Conservation (phyloP, 2,329 filamentous ascomycete genomes). For the Coleophoma cylindrospora region DNA sequence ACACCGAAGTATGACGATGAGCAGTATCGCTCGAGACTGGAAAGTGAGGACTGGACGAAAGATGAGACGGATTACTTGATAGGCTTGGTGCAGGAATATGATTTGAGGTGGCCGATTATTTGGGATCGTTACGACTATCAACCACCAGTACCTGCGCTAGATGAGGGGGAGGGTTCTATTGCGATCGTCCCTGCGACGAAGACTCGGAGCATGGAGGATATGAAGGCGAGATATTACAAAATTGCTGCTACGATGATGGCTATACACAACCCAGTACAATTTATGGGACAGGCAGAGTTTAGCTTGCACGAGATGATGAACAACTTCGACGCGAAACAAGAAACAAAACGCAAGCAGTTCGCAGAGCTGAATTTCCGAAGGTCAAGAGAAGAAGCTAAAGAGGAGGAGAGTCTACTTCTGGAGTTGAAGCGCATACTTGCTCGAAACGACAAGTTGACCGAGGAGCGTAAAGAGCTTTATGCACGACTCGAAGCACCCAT, state of each 20-base stretch:
- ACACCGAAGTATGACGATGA: slow-evolving; percentile 81
- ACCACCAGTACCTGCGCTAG: slow-evolving; percentile 37
- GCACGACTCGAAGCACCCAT: slow-evolving; percentile 77
- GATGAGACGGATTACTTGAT: slow-evolving; percentile 94
- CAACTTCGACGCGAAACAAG: slow-evolving; percentile 78
- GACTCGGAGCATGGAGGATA: slow-evolving; percentile 73
- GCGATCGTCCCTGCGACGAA: slow-evolving; percentile 47
- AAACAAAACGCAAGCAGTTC: slow-evolving; percentile 77
- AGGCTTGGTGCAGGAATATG: slow-evolving; percentile 67
- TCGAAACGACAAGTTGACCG: slow-evolving; percentile 78
- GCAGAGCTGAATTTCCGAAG: slow-evolving; percentile 75
- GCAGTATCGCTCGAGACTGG: slow-evolving; percentile 73
- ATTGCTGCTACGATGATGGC: slow-evolving; percentile 80
- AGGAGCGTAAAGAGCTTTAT: slow-evolving; percentile 84
- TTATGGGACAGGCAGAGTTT: slow-evolving; percentile 85
- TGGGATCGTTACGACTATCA: slow-evolving; percentile 86
- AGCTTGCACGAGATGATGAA: slow-evolving; percentile 77
- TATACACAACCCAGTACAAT: slow-evolving; percentile 71
- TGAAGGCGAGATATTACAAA: slow-evolving; percentile 88
- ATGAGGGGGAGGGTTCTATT: slow-evolving; percentile 37
- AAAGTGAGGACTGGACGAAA: slow-evolving; percentile 76
- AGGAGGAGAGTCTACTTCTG: slow-evolving; percentile 83
- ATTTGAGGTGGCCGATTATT: slow-evolving; percentile 86
- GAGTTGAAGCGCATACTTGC: slow-evolving; percentile 91
- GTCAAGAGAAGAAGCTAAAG: slow-evolving; percentile 80